Evolutionary conservation across 768 basidiomycete genomes (phyloP).

Genomic region (Pisolithus albus): DNA sequence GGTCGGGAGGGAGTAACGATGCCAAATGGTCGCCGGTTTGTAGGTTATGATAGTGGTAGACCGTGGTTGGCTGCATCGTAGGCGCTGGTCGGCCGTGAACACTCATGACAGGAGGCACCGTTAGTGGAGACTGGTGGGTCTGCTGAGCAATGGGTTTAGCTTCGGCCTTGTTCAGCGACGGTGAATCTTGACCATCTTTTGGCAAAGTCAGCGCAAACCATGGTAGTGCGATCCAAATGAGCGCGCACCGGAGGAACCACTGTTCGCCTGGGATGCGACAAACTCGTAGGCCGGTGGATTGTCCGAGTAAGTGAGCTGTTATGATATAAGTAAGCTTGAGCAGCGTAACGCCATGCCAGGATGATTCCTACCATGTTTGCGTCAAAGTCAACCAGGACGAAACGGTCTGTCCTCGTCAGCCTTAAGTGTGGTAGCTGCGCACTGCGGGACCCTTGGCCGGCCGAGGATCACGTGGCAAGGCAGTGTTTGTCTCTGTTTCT

Average conservation of each 20-base stretch:
- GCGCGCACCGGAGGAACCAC: slow-evolving; percentile 20
- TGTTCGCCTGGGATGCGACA: slow-evolving; percentile 22
- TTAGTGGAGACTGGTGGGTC: neutral
- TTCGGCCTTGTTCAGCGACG: slow-evolving; percentile 7
- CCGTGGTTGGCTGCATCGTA: slow-evolving; percentile 36
- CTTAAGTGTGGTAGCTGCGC: no score
- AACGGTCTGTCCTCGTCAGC: no score
- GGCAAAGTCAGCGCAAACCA: neutral
- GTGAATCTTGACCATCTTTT: slow-evolving; percentile 8
- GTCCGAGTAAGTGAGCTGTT: slow-evolving; percentile 22
- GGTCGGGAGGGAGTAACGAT: slow-evolving; percentile 64
- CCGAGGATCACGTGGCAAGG: slow-evolving; percentile 20
- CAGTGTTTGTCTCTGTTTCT: slow-evolving; percentile 7
- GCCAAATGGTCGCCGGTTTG: slow-evolving; percentile 48
- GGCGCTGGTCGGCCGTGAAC: slow-evolving; percentile 20
- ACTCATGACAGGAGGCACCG: slow-evolving; percentile 11
- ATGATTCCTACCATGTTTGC: slow-evolving; percentile 19
- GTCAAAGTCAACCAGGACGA: neutral
- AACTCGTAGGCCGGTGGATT: slow-evolving; percentile 47
- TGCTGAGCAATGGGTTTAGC: slow-evolving; percentile 7
- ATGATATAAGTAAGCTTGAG: neutral
- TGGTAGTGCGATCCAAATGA: neutral
- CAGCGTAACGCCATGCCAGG: neutral
- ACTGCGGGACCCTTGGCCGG: no score
- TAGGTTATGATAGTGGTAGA: slow-evolving; percentile 68